These are phyloP conservation scores for Daldinia caldariorum DNA, from an alignment of 495 filamentous ascomycete species.

Conservation along the genomic window DNA sequence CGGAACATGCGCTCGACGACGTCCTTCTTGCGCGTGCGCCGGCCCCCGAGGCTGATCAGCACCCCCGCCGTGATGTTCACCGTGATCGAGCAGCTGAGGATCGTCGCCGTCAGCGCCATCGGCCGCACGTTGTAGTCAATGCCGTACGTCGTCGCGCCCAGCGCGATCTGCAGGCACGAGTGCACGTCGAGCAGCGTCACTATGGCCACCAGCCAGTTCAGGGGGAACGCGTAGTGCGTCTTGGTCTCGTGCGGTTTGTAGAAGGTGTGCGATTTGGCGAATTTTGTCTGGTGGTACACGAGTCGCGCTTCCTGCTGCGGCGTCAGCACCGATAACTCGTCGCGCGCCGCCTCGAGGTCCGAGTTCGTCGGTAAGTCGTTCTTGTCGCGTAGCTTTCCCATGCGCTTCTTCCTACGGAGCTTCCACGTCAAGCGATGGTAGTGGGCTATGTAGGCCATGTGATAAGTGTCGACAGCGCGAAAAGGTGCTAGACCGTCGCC, in stretches of 20 bases:
- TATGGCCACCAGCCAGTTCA: constrained; percentile 73
- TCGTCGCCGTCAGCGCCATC: constrained; percentile 77
- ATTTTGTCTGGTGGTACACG: constrained; percentile 76
- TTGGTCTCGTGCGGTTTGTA: constrained; percentile 86
- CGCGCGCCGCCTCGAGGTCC: constrained; percentile 58
- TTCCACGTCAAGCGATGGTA: constrained; percentile 75
- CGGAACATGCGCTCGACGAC: constrained; percentile 77
- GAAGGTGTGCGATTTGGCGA: constrained; percentile 80
- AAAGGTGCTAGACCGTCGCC: constrained; percentile 82
- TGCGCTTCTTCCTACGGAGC: constrained; percentile 66
- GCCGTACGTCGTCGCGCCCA: constrained; percentile 78
- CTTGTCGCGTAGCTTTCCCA: constrained; percentile 72
- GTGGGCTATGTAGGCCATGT: constrained; percentile 75
- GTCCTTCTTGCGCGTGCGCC: constrained; percentile 80
- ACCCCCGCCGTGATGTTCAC: constrained; percentile 77
- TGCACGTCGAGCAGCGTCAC: constrained; percentile 80
- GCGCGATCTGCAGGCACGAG: constrained; percentile 75
- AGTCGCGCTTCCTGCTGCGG: constrained; percentile 69
- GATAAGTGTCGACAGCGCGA: constrained; percentile 80
- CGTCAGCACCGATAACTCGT: constrained; percentile 67
- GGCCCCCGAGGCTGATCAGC: constrained; percentile 76
- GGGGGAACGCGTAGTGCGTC: constrained; percentile 81
- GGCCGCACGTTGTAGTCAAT: constrained; percentile 71
- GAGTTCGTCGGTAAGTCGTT: constrained; percentile 72
- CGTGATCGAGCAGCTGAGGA: constrained; percentile 78